phyloP scores from a whole-genome alignment of 2,329 filamentous ascomycete species.

The Colletotrichum musae region DNA sequence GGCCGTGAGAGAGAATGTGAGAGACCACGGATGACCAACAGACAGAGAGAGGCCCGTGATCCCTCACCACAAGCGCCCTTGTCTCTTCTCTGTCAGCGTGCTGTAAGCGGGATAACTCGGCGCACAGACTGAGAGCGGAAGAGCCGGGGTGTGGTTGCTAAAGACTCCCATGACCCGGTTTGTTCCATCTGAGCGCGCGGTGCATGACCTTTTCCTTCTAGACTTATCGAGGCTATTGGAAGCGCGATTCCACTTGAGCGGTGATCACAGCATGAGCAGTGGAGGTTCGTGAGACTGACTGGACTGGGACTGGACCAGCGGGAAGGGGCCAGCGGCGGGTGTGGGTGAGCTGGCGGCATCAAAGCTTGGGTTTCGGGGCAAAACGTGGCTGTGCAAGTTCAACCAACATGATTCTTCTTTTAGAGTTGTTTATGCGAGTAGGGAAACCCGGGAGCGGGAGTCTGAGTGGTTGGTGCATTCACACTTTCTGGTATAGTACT shows the following conservation, averaged over 20 bases:
- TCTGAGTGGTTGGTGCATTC: not conserved
- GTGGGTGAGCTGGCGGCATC: constrained; percentile 2
- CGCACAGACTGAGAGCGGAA: constrained; percentile 34
- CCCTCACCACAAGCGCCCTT: constrained; percentile 1
- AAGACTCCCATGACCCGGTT: constrained; percentile 9
- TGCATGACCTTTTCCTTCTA: not conserved
- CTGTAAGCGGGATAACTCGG: constrained; percentile 8
- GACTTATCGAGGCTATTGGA: not conserved
- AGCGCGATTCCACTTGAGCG: not conserved
- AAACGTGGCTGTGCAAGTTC: constrained; percentile 33
- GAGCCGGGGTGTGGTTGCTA: constrained; percentile 22
- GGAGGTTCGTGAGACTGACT: too few relatives aligned
- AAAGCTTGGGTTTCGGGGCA: constrained; percentile 25
- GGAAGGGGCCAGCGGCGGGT: not conserved
- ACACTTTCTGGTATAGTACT: not conserved
- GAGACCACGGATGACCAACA: constrained; percentile 8
- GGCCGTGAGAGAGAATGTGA: not conserved
- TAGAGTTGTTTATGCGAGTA: constrained; percentile 29
- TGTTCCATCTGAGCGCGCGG: not conserved
- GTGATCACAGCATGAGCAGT: too few relatives aligned
- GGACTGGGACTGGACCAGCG: too few relatives aligned
- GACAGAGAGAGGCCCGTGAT: constrained; percentile 24
- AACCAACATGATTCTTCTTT: constrained; percentile 5
- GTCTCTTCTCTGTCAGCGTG: not conserved
- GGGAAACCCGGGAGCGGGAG: not conserved